These are phyloP conservation scores for Daphne laureola DNA, from an alignment of 441 rosid species.

Conservation along the genomic window DNA sequence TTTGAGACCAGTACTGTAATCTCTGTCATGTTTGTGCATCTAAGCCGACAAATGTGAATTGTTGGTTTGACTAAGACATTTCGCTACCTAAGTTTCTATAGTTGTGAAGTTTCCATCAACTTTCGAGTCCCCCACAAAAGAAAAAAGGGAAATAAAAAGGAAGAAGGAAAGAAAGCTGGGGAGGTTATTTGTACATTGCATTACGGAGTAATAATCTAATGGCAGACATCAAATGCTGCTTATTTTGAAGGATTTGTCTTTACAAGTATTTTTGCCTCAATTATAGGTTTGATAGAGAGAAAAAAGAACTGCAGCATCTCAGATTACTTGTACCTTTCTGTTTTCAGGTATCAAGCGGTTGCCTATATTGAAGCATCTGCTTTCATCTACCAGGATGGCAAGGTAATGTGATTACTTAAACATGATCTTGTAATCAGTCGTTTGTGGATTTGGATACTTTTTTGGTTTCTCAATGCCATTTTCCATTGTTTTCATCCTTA, in stretches of 20 bases:
- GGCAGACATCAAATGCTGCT: not conserved
- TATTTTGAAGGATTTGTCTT: slow-evolving; percentile 1
- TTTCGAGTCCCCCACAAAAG: too few relatives aligned
- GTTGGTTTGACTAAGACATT: too few relatives aligned
- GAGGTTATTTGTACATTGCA: too few relatives aligned
- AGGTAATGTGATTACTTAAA: slow-evolving; percentile 34
- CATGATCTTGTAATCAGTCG: not conserved
- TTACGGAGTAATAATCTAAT: too few relatives aligned
- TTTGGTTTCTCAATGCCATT: not conserved
- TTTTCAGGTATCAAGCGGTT: slow-evolving; percentile 87
- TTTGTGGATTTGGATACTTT: not conserved
- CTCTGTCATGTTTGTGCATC: too few relatives aligned
- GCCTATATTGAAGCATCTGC: slow-evolving; percentile 98
- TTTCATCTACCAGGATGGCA: slow-evolving; percentile 91
- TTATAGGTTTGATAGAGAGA: not conserved
- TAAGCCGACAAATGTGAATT: too few relatives aligned
- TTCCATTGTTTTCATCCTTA: slow-evolving; percentile 3
- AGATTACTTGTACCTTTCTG: slow-evolving; percentile 8
- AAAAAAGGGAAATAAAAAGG: too few relatives aligned
- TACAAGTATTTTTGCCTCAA: not conserved
- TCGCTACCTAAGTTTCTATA: too few relatives aligned
- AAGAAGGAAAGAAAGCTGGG: too few relatives aligned
- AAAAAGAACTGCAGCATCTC: not conserved
- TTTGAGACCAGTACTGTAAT: too few relatives aligned
- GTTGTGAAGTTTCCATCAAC: too few relatives aligned